A percentile compares a stretch with the other conserved stretches of the same genome.
These are phyloP conservation scores for Notholithocarpus densiflorus DNA, from an alignment of 306 rosid genomes.

Conservation along the genomic window DNA sequence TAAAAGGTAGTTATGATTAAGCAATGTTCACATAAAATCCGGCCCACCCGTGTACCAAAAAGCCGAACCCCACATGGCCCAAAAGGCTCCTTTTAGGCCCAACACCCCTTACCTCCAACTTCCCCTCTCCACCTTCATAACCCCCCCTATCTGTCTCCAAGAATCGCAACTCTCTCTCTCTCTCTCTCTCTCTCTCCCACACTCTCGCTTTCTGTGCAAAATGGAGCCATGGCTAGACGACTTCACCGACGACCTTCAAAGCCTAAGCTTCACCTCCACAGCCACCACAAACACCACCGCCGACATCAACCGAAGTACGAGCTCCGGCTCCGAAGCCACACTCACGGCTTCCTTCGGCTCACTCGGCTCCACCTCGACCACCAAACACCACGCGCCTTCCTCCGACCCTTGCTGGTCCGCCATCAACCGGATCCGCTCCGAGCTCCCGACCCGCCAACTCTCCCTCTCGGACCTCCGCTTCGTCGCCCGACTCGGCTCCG, in stretches of 20 bases:
- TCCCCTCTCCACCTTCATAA: constrained; percentile 18
- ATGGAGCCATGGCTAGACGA: constrained; percentile 80
- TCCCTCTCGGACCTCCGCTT: constrained; percentile 67
- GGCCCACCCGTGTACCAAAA: constrained; percentile 24
- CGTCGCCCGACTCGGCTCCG: constrained; percentile 61
- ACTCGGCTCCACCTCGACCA: constrained; percentile 19
- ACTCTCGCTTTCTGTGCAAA: constrained; percentile 15
- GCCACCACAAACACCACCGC: constrained; percentile 39
- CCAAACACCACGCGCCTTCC: constrained; percentile 54
- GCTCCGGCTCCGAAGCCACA: constrained; percentile 67
- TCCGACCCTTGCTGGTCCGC: constrained; percentile 76
- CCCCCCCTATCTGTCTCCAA: background rate
- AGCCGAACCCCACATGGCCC: constrained; percentile 5
- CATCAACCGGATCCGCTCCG: constrained; percentile 68
- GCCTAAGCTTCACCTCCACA: constrained; percentile 73
- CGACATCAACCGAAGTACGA: constrained; percentile 62
- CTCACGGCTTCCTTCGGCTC: constrained; percentile 53
- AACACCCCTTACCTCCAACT: background rate
- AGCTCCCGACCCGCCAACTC: constrained; percentile 45
- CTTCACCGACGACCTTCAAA: constrained; percentile 73
- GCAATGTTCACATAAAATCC: background rate
- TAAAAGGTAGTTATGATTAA: background rate
- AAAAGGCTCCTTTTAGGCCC: constrained; percentile 9
- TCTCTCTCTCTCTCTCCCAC: background rate
- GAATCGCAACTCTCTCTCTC: constrained; percentile 3